Evolutionary conservation across 2,329 filamentous ascomycete genomes (phyloP), one percentile per base, ranked within the genome.

Genomic region (Mollisiaceae sp.): DNA sequence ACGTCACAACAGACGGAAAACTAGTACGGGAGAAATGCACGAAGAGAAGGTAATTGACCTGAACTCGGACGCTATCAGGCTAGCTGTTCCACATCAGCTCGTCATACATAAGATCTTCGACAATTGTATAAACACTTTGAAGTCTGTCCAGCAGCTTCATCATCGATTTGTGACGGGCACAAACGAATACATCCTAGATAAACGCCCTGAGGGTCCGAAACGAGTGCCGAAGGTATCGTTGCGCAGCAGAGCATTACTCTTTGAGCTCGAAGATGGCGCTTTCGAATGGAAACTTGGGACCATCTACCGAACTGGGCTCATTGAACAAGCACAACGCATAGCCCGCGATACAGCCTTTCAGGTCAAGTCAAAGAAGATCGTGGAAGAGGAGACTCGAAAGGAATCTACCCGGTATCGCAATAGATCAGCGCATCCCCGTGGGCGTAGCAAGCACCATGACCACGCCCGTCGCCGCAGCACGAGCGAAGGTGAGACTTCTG

Each of bases 271-370:
- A 78, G 95, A 99, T 76, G 94, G 95, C 59, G 90, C 92, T 0
- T 99, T 99, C 74, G 95, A 99, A 77, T 99, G 94, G 92, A 98
- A 97, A 76, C 82, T 99, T 11, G 93, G 94, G 18, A 89, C 93
- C 75, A 99, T 99, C 60, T 99, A 98, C 77, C 89, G 94, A 38
- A 88, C 92, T 55, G 95, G 96, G 0, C 84, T 94, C 22, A 82
- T 94, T 63, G 95, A 99, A 77, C 94, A 98, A 78, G 89, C 90
- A 75, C 95, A 98, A 77, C 87, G 95, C 22, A 81, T 97, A 62
- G 94, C 94, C 4, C 88, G 95, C 52, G 93, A 97, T 76, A 93
- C 97, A 70, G 94, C 94, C 0, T 98, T 96, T 78, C 83, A 88
- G 15, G 82, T 97, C 65, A 99, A 99, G 77, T 85, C 91, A 15